Percentiles rank a stretch among this genome's conserved stretches.
These are phyloP conservation scores for Pseudodiploospora longispora DNA, from an alignment of 2,329 filamentous ascomycete species.

Conservation along the genomic window DNA sequence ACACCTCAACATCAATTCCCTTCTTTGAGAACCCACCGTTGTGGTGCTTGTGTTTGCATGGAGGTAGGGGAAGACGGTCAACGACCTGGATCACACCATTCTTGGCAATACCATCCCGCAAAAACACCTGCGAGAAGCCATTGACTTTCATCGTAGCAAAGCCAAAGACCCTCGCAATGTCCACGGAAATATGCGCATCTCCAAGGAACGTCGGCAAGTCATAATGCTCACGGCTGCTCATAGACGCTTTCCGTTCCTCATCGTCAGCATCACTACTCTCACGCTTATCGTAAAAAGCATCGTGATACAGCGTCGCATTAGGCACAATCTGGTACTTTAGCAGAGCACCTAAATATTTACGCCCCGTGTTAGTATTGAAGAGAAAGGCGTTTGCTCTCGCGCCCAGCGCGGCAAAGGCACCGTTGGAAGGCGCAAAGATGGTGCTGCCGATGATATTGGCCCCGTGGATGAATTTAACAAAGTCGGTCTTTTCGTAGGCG, in stretches of 20 bases:
- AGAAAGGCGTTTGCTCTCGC: conserved; percentile 71
- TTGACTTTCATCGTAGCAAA: conserved; percentile 70
- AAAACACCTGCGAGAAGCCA: conserved; percentile 55
- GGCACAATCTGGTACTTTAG: conserved; percentile 72
- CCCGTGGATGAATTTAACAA: conserved; percentile 53
- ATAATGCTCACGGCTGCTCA: conserved; percentile 39
- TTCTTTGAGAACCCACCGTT: conserved; percentile 2
- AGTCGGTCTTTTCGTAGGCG: conserved; percentile 65
- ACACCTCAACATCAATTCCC: conserved; percentile 13
- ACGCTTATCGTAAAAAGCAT: conserved; percentile 59
- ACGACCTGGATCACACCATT: conserved; percentile 82
- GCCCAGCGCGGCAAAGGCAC: conserved; percentile 70
- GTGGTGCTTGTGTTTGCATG: conserved; percentile 37
- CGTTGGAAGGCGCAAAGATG: conserved; percentile 73
- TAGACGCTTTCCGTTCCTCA: conserved; percentile 18
- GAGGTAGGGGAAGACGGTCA: conserved; percentile 65
- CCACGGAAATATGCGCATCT: conserved; percentile 59
- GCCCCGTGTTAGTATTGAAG: conserved; percentile 65
- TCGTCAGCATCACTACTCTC: conserved; percentile 15
- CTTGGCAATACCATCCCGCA: conserved; percentile 62
- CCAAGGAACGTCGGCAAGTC: conserved; percentile 67
- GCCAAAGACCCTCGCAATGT: conserved; percentile 60
- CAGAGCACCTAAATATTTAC: conserved; percentile 68
- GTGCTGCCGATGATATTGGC: conserved; percentile 56
- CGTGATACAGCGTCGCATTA: conserved; percentile 72